A percentile compares a stretch with the other conserved stretches of the same genome.
These are phyloP conservation scores for Penicillium roqueforti DNA, from an alignment of 495 filamentous ascomycete species.

Conservation along the genomic window DNA sequence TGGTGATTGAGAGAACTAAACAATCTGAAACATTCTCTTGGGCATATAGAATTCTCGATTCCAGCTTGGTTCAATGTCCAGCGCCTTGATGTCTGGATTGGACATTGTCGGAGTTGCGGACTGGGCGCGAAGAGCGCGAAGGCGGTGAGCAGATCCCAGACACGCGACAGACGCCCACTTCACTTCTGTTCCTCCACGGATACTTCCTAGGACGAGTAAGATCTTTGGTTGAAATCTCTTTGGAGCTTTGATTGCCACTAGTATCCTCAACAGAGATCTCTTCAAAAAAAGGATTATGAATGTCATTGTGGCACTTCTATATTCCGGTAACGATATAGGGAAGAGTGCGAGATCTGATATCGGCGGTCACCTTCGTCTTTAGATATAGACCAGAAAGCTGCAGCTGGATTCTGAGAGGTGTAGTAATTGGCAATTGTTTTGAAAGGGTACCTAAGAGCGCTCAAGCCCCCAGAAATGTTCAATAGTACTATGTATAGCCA, in stretches of 20 bases:
- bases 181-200: neutral
- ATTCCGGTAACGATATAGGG: neutral
- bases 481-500: too few relatives aligned
- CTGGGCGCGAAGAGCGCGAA: neutral
- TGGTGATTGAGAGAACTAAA: neutral
- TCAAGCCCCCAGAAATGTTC: too few relatives aligned
- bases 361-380: neutral
- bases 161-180: neutral
- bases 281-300: neutral
- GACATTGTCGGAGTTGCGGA: conserved; percentile 11
- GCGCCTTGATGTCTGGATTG: neutral
- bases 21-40: neutral
- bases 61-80: neutral
- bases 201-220: neutral
- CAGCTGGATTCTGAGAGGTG: too few relatives aligned
- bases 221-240: neutral
- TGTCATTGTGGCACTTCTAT: neutral
- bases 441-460: too few relatives aligned
- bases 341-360: neutral
- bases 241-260: neutral
- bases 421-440: too few relatives aligned
- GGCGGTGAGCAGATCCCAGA: conserved; percentile 9
- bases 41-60: neutral
- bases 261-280: neutral
- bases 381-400: neutral